Base-by-base conservation (phyloP, 106 monocot species). In the Acorus gramineus region DNA sequence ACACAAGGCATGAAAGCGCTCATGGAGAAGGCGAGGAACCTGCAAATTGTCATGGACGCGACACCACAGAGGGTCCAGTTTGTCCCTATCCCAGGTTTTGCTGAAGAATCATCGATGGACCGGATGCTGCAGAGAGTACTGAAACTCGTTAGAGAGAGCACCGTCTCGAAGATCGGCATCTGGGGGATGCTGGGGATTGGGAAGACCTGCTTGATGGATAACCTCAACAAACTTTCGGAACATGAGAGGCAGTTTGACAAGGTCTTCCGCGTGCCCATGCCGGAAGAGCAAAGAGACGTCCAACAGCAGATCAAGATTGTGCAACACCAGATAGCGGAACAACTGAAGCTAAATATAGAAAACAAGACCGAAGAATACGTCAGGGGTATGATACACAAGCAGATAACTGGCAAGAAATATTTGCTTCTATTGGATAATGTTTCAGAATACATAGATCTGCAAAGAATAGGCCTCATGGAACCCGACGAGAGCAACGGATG, bases 151-250 rank as follows among this genome's bases (percentile, higher is more conserved):
- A n/a, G n/a, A n/a, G n/a, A n/a, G n/a, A n/a, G n/a, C n/a, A n/a
- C n/a, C n/a, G n/a, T n/a, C n/a, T n/a, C n/a, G n/a, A n/a, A n/a
- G n/a, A 42, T 79, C 46, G 78, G 73, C 8, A 60, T 79, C 46
- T 64, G 63, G 6, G 78, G 78, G 42, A 73, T 79, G 69, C 73
- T 53, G 3, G 78, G 73, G 0, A 69, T 79, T 7, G 78, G 78
- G 4, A 79, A 79, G 55, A 79, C 78, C 3, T 58, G 57, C 7
- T 49, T 79, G 45, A n/a, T 79, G 44, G 60, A 51, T 42, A 63
- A 69, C 5, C 62, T 73, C 57, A 64, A 73, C 61, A 79, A 79
- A 52, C 64, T 57, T 45, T 62, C 72, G 56, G 50, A 54, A 8
- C 9, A 14, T 2, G 59, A 58, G 4, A 10, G 9, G 1, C 52